Conservation (phyloP, 106 monocot genomes). For the Phalaenopsis equestris region DNA sequence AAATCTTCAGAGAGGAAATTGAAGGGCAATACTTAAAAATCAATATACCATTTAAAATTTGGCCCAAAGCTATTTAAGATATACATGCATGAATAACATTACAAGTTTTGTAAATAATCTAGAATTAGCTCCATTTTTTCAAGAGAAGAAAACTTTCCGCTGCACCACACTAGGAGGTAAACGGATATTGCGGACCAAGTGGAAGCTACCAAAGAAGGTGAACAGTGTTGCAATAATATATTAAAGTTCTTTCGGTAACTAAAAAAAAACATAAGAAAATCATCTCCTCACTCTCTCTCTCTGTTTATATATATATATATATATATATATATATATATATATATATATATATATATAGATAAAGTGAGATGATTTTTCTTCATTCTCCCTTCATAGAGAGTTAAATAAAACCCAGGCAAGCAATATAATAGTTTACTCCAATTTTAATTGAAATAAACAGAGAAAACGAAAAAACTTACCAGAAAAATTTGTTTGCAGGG, state of each 20-base stretch:
- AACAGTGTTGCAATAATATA: too few relatives aligned
- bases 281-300: too few relatives aligned
- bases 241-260: too few relatives aligned
- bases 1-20: not conserved
- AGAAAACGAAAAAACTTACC: constrained; percentile 22
- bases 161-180: not conserved
- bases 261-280: too few relatives aligned
- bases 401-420: not conserved
- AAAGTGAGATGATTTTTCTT: not conserved
- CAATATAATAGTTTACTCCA: not conserved
- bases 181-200: not conserved
- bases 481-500: constrained; percentile 53
- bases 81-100: too few relatives aligned
- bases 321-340: too few relatives aligned
- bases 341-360: too few relatives aligned
- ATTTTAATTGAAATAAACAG: not conserved
- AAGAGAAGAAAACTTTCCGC: not conserved
- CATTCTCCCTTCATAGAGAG: too few relatives aligned
- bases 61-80: too few relatives aligned
- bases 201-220: too few relatives aligned
- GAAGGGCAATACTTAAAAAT: not conserved
- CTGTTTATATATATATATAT: too few relatives aligned
- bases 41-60: not conserved
- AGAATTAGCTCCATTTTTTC: not conserved
- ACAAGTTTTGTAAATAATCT: too few relatives aligned